Conservation (phyloP, 345 rosid genomes). For the Bretschneidera sinensis region DNA sequence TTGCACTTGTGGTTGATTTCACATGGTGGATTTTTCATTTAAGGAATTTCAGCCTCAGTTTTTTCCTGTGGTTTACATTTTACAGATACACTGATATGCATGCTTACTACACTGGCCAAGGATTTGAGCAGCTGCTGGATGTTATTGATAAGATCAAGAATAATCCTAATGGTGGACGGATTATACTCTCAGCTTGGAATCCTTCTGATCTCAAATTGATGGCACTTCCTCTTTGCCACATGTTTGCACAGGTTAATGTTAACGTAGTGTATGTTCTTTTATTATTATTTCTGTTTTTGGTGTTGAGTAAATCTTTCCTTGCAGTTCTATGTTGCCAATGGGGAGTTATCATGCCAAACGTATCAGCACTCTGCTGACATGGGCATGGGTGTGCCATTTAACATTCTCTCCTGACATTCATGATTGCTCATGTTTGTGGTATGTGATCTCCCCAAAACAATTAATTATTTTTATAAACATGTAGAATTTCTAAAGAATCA, state of each 20-base stretch:
- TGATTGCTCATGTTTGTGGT: conserved; percentile 97
- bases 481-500: too few relatives aligned
- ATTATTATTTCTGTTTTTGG: background rate
- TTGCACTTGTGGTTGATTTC: conserved; percentile 11
- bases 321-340: conserved; percentile 86
- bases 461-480: too few relatives aligned
- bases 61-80: background rate
- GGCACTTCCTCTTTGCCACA: conserved; percentile 99
- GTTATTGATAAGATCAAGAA: conserved; percentile 89
- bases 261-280: background rate
- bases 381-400: conserved; percentile 97
- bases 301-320: conserved; percentile 7
- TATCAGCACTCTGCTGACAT: conserved; percentile 97
- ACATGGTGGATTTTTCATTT: conserved; percentile 6
- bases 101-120: conserved; percentile 89
- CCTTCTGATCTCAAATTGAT: conserved; percentile 87
- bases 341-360: conserved; percentile 95
- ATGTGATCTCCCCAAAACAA: conserved; percentile 12
- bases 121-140: conserved; percentile 91
- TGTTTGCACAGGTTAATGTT: conserved; percentile 82
- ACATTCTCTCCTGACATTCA: conserved; percentile 83
- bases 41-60: conserved; percentile 2
- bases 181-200: conserved; percentile 94
- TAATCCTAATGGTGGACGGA: conserved; percentile 83
- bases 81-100: conserved; percentile 90